A percentile compares a stretch with the other conserved stretches of the same genome.
Conservation (phyloP, 768 basidiomycete species). For the Xerocomellus chrysenteron region DNA sequence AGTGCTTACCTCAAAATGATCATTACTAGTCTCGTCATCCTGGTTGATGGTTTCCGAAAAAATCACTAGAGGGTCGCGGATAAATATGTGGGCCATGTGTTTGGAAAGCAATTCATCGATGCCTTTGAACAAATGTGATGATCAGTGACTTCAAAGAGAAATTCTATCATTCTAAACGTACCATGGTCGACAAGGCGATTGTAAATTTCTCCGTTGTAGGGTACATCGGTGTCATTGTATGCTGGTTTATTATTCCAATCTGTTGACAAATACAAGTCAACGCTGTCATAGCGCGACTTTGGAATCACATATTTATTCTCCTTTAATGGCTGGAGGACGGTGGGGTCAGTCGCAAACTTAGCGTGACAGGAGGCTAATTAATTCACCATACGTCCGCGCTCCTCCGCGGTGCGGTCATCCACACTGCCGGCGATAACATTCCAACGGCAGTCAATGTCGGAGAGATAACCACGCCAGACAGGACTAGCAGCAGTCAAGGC, state of each 20-base stretch:
- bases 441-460: constrained; percentile 98
- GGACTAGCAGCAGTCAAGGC: constrained; percentile 95
- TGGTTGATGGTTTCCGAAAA: constrained; percentile 94
- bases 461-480: constrained; percentile 89
- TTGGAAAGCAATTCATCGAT: constrained; percentile 85
- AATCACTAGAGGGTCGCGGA: constrained; percentile 93
- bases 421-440: constrained; percentile 99
- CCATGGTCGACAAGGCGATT: constrained; percentile 75
- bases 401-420: constrained; percentile 94
- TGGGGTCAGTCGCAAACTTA: constrained; percentile 3
- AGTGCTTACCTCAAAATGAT: constrained; percentile 87
- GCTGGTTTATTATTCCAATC: constrained; percentile 86
- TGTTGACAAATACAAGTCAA: constrained; percentile 89
- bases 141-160: neutral
- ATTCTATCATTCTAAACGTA: constrained; percentile 17
- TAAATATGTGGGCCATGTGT: constrained; percentile 94
- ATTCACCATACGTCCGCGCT: constrained; percentile 79
- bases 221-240: constrained; percentile 87
- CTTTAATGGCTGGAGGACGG: constrained; percentile 62
- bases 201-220: constrained; percentile 74
- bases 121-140: constrained; percentile 43
- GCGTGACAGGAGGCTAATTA: constrained; percentile 3
- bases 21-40: constrained; percentile 82
- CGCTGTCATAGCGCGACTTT: constrained; percentile 97
- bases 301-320: constrained; percentile 78